These are phyloP conservation scores for Kuraishia capsulata DNA, from an alignment of 805 yeast species.

Conservation along the genomic window DNA sequence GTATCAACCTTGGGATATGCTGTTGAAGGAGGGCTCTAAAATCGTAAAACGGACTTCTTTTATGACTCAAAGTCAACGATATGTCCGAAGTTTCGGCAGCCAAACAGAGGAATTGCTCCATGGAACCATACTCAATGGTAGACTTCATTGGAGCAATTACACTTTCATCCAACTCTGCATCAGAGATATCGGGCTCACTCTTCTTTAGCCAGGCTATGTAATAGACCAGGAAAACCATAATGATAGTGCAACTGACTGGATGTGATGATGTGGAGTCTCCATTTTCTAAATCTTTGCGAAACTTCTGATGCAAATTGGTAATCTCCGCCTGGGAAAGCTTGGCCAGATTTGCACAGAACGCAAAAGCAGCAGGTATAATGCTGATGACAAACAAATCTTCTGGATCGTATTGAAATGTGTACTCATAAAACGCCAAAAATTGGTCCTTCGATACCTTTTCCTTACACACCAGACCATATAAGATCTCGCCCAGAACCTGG, in stretches of 20 bases:
- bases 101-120: slow-evolving; percentile 56
- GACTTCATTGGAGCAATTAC: slow-evolving; percentile 52
- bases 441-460: slow-evolving; percentile 22
- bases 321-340: slow-evolving; percentile 26
- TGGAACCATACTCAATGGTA: slow-evolving; percentile 55
- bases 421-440: slow-evolving; percentile 32
- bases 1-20: slow-evolving; percentile 49
- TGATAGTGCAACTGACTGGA: slow-evolving; percentile 41
- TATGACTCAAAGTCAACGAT: slow-evolving; percentile 16
- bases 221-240: slow-evolving; percentile 43
- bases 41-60: slow-evolving; percentile 45
- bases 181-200: slow-evolving; percentile 28
- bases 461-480: slow-evolving; percentile 39
- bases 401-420: slow-evolving; percentile 37
- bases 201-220: slow-evolving; percentile 64
- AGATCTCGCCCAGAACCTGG: slow-evolving; percentile 60
- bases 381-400: slow-evolving; percentile 61
- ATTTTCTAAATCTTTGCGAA: slow-evolving; percentile 26
- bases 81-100: slow-evolving; percentile 45
- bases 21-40: slow-evolving; percentile 58
- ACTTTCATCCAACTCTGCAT: slow-evolving; percentile 43
- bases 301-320: slow-evolving; percentile 24
- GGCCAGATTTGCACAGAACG: slow-evolving; percentile 31
- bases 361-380: slow-evolving; percentile 50
- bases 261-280: slow-evolving; percentile 31